Evolutionary conservation across 768 basidiomycete species (phyloP).

Genomic region (Auriculariales sp.): DNA sequence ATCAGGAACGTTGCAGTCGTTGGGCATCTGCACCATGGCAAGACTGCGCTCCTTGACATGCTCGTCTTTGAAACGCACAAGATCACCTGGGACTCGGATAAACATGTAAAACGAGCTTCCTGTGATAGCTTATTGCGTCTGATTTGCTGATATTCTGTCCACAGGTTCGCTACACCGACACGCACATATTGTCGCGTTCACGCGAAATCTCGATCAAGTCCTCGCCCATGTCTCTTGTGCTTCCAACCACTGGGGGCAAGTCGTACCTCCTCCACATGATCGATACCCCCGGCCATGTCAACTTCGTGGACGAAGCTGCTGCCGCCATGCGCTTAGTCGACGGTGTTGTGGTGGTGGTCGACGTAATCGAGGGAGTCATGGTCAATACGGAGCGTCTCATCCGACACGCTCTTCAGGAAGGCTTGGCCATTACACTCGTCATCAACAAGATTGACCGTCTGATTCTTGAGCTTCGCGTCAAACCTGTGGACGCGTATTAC

Average conservation of each 20-base stretch:
- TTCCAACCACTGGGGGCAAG: constrained; percentile 76
- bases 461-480: constrained; percentile 90
- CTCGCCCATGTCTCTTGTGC: constrained; percentile 85
- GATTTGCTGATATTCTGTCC: constrained; percentile 6
- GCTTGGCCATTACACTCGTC: constrained; percentile 77
- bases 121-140: constrained; percentile 15
- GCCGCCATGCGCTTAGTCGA: constrained; percentile 75
- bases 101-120: too few relatives aligned
- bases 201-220: constrained; percentile 94
- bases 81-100: constrained; percentile 84
- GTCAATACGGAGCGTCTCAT: constrained; percentile 80
- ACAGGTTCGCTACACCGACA: constrained; percentile 91
- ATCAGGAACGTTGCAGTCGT: constrained; percentile 92
- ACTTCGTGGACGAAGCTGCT: constrained; percentile 97
- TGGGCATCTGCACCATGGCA: constrained; percentile 95
- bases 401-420: constrained; percentile 80
- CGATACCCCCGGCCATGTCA: constrained; percentile 96
- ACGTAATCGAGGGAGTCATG: constrained; percentile 99
- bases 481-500: constrained; percentile 92
- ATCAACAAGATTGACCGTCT: constrained; percentile 97
- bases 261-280: constrained; percentile 87
- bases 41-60: constrained; percentile 95
- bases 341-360: constrained; percentile 86
- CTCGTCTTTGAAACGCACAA: constrained; percentile 94
- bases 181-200: constrained; percentile 75